phyloP scores from a whole-genome alignment of 1,139 yeast species.

The Entelexis sorbosivorans region DNA sequence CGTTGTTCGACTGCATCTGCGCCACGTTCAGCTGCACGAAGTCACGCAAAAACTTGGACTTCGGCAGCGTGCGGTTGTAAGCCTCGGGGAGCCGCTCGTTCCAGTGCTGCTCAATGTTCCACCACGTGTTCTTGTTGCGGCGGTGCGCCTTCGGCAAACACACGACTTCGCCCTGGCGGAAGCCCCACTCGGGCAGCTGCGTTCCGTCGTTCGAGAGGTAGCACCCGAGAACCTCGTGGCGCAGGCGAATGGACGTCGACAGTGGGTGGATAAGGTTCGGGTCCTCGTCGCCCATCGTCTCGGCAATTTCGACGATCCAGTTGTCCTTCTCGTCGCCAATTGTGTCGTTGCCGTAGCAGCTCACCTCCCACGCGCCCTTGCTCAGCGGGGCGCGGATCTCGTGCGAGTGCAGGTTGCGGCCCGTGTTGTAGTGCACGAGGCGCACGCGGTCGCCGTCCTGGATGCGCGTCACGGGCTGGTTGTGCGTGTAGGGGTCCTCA shows the following conservation, averaged over 20 bases:
- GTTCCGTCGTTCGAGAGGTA: conserved; percentile 77
- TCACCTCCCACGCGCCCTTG: conserved; percentile 65
- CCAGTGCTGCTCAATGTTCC: conserved; percentile 85
- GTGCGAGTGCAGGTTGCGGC: conserved; percentile 87
- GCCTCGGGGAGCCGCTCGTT: conserved; percentile 67
- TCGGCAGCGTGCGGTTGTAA: conserved; percentile 62
- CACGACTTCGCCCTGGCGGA: conserved; percentile 91
- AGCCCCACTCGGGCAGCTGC: conserved; percentile 92
- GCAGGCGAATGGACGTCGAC: conserved; percentile 74
- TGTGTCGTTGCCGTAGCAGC: conserved; percentile 80
- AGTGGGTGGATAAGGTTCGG: conserved; percentile 61
- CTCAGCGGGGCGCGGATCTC: conserved; percentile 70
- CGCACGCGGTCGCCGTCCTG: conserved; percentile 68
- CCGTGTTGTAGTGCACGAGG: conserved; percentile 67
- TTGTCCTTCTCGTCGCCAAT: conserved; percentile 87
- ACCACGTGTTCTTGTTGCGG: conserved; percentile 93
- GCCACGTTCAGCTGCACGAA: conserved; percentile 89
- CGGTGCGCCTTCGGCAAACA: conserved; percentile 66
- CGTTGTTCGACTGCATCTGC: conserved; percentile 98
- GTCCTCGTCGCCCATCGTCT: conserved; percentile 60
- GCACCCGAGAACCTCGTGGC: conserved; percentile 58
- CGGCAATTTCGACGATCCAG: conserved; percentile 84
- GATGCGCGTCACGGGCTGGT: conserved; percentile 47
- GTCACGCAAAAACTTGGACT: conserved; percentile 73
- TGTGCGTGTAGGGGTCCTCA: conserved; percentile 42